Conservation (phyloP, 495 filamentous ascomycete genomes). For the Penicillium lividum region DNA sequence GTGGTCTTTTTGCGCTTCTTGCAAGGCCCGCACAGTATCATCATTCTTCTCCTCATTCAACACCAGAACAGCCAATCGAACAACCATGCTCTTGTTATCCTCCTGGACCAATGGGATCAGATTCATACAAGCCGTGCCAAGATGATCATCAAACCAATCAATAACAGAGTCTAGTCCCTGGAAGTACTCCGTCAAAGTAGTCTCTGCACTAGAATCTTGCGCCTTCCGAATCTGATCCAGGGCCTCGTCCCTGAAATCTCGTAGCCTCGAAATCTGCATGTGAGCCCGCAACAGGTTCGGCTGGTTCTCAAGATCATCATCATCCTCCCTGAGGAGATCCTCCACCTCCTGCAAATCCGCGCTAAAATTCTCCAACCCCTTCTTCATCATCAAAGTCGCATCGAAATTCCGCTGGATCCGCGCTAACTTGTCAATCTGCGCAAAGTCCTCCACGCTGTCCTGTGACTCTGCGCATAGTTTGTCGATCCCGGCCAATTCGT, state of each 20-base stretch:
- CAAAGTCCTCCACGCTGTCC: slow-evolving; percentile 94
- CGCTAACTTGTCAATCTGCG: slow-evolving; percentile 90
- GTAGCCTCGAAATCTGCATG: slow-evolving; percentile 84
- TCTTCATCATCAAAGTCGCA: slow-evolving; percentile 87
- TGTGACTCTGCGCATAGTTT: slow-evolving; percentile 95
- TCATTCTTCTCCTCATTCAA: slow-evolving; percentile 96
- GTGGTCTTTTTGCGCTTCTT: slow-evolving; percentile 92
- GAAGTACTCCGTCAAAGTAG: slow-evolving; percentile 86
- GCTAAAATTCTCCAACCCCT: slow-evolving; percentile 81
- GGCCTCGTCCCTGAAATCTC: slow-evolving; percentile 92
- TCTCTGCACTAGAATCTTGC: slow-evolving; percentile 69
- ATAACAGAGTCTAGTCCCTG: slow-evolving; percentile 81
- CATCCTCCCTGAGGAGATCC: slow-evolving; percentile 74
- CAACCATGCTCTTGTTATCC: slow-evolving; percentile 85
- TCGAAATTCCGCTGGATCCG: slow-evolving; percentile 94
- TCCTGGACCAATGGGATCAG: slow-evolving; percentile 80
- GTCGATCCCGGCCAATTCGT: slow-evolving; percentile 98
- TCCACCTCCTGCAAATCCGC: slow-evolving; percentile 72
- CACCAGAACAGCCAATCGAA: slow-evolving; percentile 85
- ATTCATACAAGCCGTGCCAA: slow-evolving; percentile 84
- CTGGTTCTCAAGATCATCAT: slow-evolving; percentile 83
- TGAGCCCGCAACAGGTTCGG: slow-evolving; percentile 86
- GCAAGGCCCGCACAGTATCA: slow-evolving; percentile 81
- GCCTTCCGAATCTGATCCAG: slow-evolving; percentile 88
- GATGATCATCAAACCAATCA: slow-evolving; percentile 92